Evolutionary conservation across 225 moss, liverwort and hornwort species (phyloP), one percentile per base, ranked within the genome.

Genomic region (Bryoerythrophyllum caledonicum): DNA sequence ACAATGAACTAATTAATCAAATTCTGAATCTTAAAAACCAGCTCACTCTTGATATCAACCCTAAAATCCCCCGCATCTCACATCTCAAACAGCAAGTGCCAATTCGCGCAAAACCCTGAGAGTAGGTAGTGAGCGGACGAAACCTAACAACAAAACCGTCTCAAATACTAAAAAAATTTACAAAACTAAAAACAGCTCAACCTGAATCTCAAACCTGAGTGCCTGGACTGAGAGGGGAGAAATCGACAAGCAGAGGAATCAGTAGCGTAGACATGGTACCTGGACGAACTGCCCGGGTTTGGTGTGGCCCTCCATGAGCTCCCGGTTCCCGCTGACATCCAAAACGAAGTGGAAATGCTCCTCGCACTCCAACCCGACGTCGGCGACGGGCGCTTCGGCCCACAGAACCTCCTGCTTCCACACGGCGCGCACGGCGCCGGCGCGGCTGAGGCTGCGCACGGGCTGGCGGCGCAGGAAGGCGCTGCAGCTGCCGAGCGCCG

Each of bases 281-380:
- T 97, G 96, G 2, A 97, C 96, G 56, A 94, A 97, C 82, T 99
- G 97, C 65, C 97, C 97, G 32, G 97, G 35, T 62, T 70, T 89
- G 2, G 93, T 93, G 70, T 93, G 91, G 4, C 97, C 97, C 51
- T 89, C 89, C 78, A 91, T 87, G 60, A 99, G 82, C 82, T 99
- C 94, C 37, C 89, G 87, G 55, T 94, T 93, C 21, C 85, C 90
- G 35, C 91, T 87, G 17, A 99, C 79, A 58, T 99, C 97, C 80
- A 99, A 68, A 15, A 91, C 90, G 2, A 99, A 80, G 44, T 92
- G 93, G 21, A 85, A 95, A 74, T 93, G 86, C 66, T 89, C 82
- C 79, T 99, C 97, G 3, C 93, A 90, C 23, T 82, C 95, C 23
- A 74, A 68, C 25, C 84, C 91, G 2, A 92, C 87, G 53, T 89